These are phyloP conservation scores for Apiospora sp. DNA, from an alignment of 2,329 filamentous ascomycete genomes.

Conservation along the genomic window DNA sequence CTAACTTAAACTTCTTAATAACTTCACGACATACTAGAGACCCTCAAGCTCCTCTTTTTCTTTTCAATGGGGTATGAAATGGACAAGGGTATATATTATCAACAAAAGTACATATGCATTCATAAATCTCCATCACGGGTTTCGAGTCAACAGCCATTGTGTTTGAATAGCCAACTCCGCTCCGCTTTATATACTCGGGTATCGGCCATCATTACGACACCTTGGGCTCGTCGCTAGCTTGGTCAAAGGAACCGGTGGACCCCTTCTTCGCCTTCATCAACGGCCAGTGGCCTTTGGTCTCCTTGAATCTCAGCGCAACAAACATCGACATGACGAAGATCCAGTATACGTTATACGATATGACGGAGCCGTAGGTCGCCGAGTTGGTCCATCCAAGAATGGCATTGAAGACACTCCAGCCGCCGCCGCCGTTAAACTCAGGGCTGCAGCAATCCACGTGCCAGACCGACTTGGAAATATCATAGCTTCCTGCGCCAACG, in stretches of 20 bases:
- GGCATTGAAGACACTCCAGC: slow-evolving; percentile 89
- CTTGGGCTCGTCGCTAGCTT: neutral
- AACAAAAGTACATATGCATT: neutral
- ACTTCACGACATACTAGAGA: neutral
- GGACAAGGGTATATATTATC: neutral
- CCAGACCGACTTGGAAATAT: slow-evolving; percentile 81
- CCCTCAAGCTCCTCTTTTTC: neutral
- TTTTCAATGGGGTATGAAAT: neutral
- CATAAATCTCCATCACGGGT: neutral
- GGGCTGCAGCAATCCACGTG: slow-evolving; percentile 88
- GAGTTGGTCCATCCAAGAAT: slow-evolving; percentile 89
- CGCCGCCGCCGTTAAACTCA: slow-evolving; percentile 73
- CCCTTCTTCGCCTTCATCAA: slow-evolving; percentile 41
- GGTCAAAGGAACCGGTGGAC: neutral
- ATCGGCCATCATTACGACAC: neutral
- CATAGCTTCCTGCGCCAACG: slow-evolving; percentile 76
- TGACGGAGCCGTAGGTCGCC: slow-evolving; percentile 85
- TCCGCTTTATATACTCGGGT: neutral
- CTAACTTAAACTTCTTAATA: neutral
- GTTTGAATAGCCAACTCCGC: neutral
- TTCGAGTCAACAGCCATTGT: neutral
- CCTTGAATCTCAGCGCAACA: slow-evolving; percentile 70
- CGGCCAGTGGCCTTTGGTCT: slow-evolving; percentile 62
- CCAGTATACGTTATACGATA: slow-evolving; percentile 92
- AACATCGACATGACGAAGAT: slow-evolving; percentile 73